Percentiles rank a stretch among this genome's conserved stretches.
phyloP scores from a whole-genome alignment of 2,329 filamentous ascomycete genomes.

The Bisporella sp. region DNA sequence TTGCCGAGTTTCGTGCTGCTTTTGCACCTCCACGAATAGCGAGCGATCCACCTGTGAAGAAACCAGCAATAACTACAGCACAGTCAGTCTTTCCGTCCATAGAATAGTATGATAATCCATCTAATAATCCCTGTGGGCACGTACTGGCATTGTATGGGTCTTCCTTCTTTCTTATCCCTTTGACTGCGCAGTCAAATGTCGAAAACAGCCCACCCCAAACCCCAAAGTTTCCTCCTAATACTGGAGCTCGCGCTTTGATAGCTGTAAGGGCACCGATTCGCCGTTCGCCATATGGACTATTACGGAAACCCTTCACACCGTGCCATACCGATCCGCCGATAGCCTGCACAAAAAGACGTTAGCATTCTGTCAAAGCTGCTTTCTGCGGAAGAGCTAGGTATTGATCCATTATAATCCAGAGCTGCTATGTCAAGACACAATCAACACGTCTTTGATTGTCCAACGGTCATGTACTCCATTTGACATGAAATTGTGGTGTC shows the following conservation, averaged over 20 bases:
- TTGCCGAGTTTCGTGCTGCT: constrained; percentile 89
- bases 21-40: constrained; percentile 88
- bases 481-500: no score
- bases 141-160: constrained; percentile 90
- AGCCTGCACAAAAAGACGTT: constrained; percentile 38
- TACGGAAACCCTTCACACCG: constrained; percentile 90
- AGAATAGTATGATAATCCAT: neutral
- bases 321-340: constrained; percentile 88
- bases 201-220: constrained; percentile 96
- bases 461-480: no score
- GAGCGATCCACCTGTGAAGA: constrained; percentile 89
- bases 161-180: constrained; percentile 91
- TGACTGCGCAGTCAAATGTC: constrained; percentile 94
- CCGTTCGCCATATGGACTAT: constrained; percentile 86
- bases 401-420: no score
- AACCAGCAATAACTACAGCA: constrained; percentile 71
- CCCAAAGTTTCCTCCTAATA: constrained; percentile 95
- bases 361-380: constrained; percentile 10
- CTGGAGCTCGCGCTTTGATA: constrained; percentile 93
- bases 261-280: constrained; percentile 94
- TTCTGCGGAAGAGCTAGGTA: neutral
- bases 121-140: constrained; percentile 18
- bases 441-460: no score
- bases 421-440: no score
- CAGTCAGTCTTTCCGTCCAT: constrained; percentile 9